Evolutionary conservation across 2,329 filamentous ascomycete species (phyloP), one percentile per base, ranked within the genome.

Genomic region (Alternaria consortialis): DNA sequence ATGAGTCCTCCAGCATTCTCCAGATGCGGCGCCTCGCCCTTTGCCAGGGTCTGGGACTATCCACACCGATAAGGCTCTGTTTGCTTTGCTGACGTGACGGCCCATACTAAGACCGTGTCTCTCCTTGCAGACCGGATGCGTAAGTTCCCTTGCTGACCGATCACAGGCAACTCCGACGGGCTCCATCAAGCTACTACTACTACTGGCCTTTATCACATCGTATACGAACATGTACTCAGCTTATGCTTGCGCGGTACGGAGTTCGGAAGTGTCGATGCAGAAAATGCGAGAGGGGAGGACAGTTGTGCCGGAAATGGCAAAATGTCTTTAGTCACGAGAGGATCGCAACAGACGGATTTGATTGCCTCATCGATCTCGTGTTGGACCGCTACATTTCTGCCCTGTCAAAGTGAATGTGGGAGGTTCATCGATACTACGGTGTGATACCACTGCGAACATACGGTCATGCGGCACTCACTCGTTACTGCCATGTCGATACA

Each of bases 181-280:
- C 20, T 20, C 20, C 20, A 20, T 20, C 20, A 20, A 20, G 20
- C 20, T 20, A 20, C 20, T 20, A 20, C 20, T 20, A 20, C 20
- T 20, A 20, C 20, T 20, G 2, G 20, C 20, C 42, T 27, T 44
- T 44, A 23, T 34, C 17, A 32, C 20, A 23, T 48, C 29, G 12
- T 32, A 32, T 48, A 8, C 31, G 20, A 15, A 48, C 44, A 48
- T 48, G 44, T 48, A 48, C 44, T 23, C 29, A 48, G 44, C 44
- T 48, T 48, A 48, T 29, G 2, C 29, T 48, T n/a, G 13, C 23
- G 11, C 17, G 31, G 31, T 31, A 23, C 29, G 29, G 44, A 48
- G 29, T 48, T 48, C 17, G 44, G 17, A 23, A 13, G 34, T 15
- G 12, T 20, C 20, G 20, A 20, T 20, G 20, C 20, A 20, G 20